Evolutionary conservation across 106 monocot genomes (phyloP).

Genomic region (Dendrobium chrysotoxum): DNA sequence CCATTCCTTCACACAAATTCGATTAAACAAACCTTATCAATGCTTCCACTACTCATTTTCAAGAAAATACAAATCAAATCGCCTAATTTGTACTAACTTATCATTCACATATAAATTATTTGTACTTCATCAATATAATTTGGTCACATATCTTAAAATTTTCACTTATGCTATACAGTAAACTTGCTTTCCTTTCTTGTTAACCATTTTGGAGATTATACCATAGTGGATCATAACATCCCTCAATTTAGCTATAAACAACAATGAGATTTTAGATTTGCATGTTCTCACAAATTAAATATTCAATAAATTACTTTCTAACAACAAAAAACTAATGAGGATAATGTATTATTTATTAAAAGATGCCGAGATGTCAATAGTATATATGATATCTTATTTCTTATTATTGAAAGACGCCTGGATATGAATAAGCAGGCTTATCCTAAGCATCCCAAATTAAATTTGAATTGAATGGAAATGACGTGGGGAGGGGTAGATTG

Average conservation of each 20-base stretch:
- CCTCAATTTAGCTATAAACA: not conserved
- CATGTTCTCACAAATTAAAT: not conserved
- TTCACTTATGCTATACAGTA: not conserved
- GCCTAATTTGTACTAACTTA: not conserved
- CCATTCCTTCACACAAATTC: no score
- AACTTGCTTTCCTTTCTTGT: no score
- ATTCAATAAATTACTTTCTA: not conserved
- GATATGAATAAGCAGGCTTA: no score
- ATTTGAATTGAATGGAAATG: not conserved
- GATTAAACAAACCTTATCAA: no score
- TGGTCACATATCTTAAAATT: not conserved
- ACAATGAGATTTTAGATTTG: not conserved
- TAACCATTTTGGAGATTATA: not conserved
- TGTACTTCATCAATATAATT: not conserved
- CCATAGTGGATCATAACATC: not conserved
- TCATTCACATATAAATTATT: not conserved
- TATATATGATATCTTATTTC: no score
- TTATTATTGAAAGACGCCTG: no score
- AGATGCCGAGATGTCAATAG: no score
- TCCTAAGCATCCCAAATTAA: not conserved
- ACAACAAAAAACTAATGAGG: not conserved
- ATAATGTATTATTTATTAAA: not conserved
- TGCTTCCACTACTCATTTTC: not conserved
- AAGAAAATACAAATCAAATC: not conserved
- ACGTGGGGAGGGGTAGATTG: not conserved